Evolutionary conservation across 2,329 filamentous ascomycete genomes (phyloP), one percentile per base, ranked within the genome.

Genomic region (Alternaria infectoria): DNA sequence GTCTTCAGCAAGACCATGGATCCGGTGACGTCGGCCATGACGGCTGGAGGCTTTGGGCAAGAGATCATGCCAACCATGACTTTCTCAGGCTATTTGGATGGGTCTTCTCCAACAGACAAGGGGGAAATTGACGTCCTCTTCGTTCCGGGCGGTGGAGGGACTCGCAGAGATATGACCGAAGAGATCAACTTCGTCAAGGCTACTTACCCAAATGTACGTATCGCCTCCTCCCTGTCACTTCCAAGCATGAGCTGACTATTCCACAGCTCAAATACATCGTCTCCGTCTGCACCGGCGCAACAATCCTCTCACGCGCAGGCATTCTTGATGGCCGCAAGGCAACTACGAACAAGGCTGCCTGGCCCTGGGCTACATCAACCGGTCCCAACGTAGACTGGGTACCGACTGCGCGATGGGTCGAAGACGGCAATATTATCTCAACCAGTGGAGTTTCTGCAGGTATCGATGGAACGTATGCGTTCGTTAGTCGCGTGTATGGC

Each of bases 371-470:
- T 2, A 84, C 75, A 0, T 75, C 80, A 72, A 84, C 66, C 79
- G 86, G 3, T 76, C 83, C 1, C 75, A 84, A 23, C 82, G 88
- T 8, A 72, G 85, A 15, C 6, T 78, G 76, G 91, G 88, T 89
- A 80, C 88, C 55, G 73, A 81, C 5, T 76, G 83, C 50, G 85
- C 82, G 89, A 44, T 91, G 88, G 86, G 86, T 90, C 0, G 79
- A 82, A 1, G 89, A 91, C 76, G 89, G 87, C 23, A 90, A 91
- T 57, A 80, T 91, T 12, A 92, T 89, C 86, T 86, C 86, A 3
- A 87, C 86, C 1, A 88, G 87, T 0, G 89, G 90, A 0, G 83
- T 90, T 4, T 84, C 84, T 45, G 88, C 89, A 0, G 89, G 88
- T 1, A 89, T 88, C 52, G 88, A 91, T 78, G 82, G 85, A 47